phyloP scores from a whole-genome alignment of 75 land plant genomes.

The Larix kaempferi region DNA sequence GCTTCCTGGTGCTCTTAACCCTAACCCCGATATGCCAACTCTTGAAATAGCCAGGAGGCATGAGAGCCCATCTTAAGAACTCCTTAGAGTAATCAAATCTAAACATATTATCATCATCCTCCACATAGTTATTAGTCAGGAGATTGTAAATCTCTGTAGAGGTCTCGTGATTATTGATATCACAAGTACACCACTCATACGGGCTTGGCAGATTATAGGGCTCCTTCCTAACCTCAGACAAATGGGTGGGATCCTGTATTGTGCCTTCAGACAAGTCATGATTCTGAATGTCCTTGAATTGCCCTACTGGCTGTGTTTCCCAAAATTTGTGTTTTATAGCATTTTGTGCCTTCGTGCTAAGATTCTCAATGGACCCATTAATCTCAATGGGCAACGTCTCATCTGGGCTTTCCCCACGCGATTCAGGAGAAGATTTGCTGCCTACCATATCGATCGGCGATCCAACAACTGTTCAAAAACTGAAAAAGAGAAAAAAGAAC shows the following conservation, averaged over 20 bases:
- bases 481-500: background rate
- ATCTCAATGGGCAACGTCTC: background rate
- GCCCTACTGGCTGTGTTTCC: constrained; percentile 87
- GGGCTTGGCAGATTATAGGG: constrained; percentile 56
- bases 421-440: constrained; percentile 2
- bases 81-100: constrained; percentile 78
- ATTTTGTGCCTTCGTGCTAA: too few species aligned
- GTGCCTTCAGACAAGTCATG: too few species aligned
- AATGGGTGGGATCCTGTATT: too few species aligned
- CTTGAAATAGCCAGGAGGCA: constrained; percentile 62
- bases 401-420: constrained; percentile 1
- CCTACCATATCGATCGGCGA: background rate
- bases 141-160: constrained; percentile 64
- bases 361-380: constrained; percentile 4
- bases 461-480: background rate
- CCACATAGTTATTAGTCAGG: constrained; percentile 66
- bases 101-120: constrained; percentile 88
- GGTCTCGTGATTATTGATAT: too few species aligned
- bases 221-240: constrained; percentile 14
- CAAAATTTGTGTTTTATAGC: constrained; percentile 47
- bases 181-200: constrained; percentile 9
- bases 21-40: constrained; percentile 26
- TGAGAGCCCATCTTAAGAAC: constrained; percentile 74
- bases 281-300: constrained; percentile 42
- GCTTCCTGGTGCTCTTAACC: background rate